A percentile compares a stretch with the other conserved stretches of the same genome.
Conservation (phyloP, 2,329 filamentous ascomycete genomes). For the Chaetomium olivaceum region DNA sequence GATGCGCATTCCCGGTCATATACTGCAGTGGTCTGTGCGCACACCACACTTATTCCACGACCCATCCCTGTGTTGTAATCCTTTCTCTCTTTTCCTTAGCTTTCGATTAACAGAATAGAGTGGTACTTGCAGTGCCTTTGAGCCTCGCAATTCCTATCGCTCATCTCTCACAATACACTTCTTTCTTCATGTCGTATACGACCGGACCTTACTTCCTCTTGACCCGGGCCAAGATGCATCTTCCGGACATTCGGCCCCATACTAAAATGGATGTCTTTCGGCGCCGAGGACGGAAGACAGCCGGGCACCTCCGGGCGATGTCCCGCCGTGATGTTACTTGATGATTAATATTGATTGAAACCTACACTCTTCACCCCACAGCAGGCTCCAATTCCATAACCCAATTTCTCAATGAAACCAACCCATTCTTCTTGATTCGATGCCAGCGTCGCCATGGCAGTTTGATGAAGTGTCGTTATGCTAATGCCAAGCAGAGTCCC, state of each 20-base stretch:
- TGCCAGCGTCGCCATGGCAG: not conserved
- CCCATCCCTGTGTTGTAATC: too few relatives aligned
- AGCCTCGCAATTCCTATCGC: too few relatives aligned
- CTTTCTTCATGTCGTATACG: too few relatives aligned
- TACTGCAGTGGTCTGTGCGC: too few relatives aligned
- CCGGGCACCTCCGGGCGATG: not conserved
- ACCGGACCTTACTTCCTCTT: not conserved
- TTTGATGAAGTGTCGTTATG: not conserved
- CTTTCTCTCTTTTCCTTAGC: too few relatives aligned
- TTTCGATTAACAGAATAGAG: too few relatives aligned
- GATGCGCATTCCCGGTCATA: too few relatives aligned
- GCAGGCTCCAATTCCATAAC: too few relatives aligned
- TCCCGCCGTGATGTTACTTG: not conserved
- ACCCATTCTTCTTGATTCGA: not conserved
- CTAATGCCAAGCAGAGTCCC: constrained; percentile 16
- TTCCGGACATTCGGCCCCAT: constrained; percentile 10
- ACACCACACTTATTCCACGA: too few relatives aligned
- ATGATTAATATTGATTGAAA: not conserved
- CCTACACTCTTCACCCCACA: not conserved
- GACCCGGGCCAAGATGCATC: not conserved
- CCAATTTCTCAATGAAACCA: not conserved
- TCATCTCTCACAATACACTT: too few relatives aligned
- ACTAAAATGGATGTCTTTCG: not conserved
- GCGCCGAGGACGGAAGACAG: not conserved
- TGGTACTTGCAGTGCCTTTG: too few relatives aligned